Evolutionary conservation across 768 basidiomycete species (phyloP).

Genomic region (Cystobasidium ongulense): DNA sequence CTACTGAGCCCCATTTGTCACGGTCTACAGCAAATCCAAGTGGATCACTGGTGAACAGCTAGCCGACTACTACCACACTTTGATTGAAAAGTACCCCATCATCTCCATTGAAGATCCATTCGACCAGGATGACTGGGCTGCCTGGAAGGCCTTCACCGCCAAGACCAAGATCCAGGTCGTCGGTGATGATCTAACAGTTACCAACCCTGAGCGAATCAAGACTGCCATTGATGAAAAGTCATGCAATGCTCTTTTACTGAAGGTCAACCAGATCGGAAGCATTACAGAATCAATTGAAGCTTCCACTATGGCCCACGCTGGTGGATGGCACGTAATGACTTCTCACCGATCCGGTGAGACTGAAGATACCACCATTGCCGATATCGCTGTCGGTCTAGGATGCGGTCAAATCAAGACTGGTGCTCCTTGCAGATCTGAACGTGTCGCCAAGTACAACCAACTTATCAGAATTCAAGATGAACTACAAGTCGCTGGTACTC

Average conservation of each 20-base stretch:
- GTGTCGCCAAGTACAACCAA: slow-evolving; percentile 69
- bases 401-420: slow-evolving; percentile 96
- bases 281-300: slow-evolving; percentile 94
- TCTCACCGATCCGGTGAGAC: slow-evolving; percentile 99
- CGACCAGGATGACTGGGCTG: slow-evolving; percentile 99
- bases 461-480: slow-evolving; percentile 86
- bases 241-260: slow-evolving; percentile 95
- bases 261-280: slow-evolving; percentile 99
- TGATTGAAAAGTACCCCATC: slow-evolving; percentile 89
- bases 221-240: slow-evolving; percentile 99
- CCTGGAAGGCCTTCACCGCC: slow-evolving; percentile 85
- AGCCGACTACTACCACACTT: slow-evolving; percentile 78
- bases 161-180: slow-evolving; percentile 77
- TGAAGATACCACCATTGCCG: slow-evolving; percentile 82
- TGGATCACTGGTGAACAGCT: slow-evolving; percentile 90
- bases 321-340: slow-evolving; percentile 99
- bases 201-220: slow-evolving; percentile 93
- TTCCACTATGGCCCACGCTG: slow-evolving; percentile 88
- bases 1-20: background rate
- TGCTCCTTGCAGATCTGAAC: slow-evolving; percentile 56
- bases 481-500: slow-evolving; percentile 52
- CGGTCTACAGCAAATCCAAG: slow-evolving; percentile 58
- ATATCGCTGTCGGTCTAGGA: slow-evolving; percentile 85
- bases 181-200: slow-evolving; percentile 94
- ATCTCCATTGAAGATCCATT: slow-evolving; percentile 94